phyloP scores from a whole-genome alignment of 306 rosid genomes.

The Castanea mollissima region DNA sequence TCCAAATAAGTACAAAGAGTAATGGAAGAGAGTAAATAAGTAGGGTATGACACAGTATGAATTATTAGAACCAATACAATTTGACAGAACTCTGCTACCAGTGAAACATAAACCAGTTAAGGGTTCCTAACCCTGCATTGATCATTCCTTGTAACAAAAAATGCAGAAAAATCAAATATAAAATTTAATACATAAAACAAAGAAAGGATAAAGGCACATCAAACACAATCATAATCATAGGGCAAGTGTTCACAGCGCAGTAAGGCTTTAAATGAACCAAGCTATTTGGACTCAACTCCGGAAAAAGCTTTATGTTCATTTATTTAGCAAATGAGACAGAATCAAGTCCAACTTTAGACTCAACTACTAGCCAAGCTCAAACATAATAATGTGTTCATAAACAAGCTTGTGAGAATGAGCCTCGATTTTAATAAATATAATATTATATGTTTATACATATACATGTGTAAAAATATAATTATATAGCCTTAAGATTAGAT shows the following conservation, averaged over 20 bases:
- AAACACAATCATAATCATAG: neutral
- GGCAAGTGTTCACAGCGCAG: neutral
- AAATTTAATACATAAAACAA: neutral
- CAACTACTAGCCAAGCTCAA: too few relatives aligned
- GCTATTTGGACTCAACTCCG: too few relatives aligned
- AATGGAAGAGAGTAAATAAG: neutral
- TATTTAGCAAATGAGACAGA: too few relatives aligned
- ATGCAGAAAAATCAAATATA: neutral
- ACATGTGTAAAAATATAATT: too few relatives aligned
- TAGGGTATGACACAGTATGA: neutral
- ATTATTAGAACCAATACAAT: neutral
- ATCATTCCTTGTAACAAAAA: neutral
- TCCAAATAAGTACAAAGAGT: constrained; percentile 11
- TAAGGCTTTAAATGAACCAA: too few relatives aligned
- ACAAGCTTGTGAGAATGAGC: too few relatives aligned
- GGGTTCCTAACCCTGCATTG: neutral
- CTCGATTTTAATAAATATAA: too few relatives aligned
- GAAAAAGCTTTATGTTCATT: too few relatives aligned
- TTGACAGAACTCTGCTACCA: neutral
- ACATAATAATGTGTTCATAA: too few relatives aligned
- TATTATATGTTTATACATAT: too few relatives aligned
- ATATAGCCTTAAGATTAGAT: too few relatives aligned
- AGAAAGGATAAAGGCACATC: neutral
- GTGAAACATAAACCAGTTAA: neutral
- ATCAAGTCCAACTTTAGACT: too few relatives aligned